A percentile compares a stretch with the other conserved stretches of the same genome.
Conservation (phyloP, 768 basidiomycete species). For the Suillus cothurnatus region DNA sequence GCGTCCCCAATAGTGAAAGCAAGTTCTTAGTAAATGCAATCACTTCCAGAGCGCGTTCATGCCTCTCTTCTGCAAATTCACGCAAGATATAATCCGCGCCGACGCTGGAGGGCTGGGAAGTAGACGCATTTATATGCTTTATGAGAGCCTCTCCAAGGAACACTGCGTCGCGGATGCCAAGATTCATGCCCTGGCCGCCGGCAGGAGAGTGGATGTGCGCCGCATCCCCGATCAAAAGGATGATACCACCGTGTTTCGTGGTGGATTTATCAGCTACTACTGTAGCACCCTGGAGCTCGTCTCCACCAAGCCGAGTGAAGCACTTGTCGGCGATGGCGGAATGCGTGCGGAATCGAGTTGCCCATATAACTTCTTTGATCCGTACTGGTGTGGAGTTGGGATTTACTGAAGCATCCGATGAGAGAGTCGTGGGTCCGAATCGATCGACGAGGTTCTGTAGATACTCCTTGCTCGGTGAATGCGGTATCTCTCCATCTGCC, state of each 20-base stretch:
- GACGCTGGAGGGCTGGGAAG: slow-evolving; percentile 11
- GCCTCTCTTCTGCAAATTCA: slow-evolving; percentile 34
- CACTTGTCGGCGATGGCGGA: slow-evolving; percentile 44
- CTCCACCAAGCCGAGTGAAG: slow-evolving; percentile 33
- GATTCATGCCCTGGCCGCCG: slow-evolving; percentile 56
- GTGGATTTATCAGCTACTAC: not conserved
- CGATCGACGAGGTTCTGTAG: slow-evolving; percentile 46
- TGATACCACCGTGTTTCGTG: slow-evolving; percentile 16
- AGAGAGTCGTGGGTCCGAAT: slow-evolving; percentile 37
- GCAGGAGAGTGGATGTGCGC: slow-evolving; percentile 55
- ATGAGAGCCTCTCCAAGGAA: slow-evolving; percentile 40
- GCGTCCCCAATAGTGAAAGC: slow-evolving; percentile 17
- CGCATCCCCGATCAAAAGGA: slow-evolving; percentile 45
- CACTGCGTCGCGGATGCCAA: slow-evolving; percentile 53
- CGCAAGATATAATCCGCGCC: slow-evolving; percentile 22
- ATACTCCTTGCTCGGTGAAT: slow-evolving; percentile 41
- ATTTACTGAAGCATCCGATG: slow-evolving; percentile 39
- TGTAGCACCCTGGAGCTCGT: not conserved
- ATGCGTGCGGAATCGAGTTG: slow-evolving; percentile 49
- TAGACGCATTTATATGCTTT: slow-evolving; percentile 26
- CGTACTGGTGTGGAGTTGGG: slow-evolving; percentile 28
- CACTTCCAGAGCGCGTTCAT: slow-evolving; percentile 37
- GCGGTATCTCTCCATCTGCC: slow-evolving; percentile 37
- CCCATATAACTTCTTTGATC: slow-evolving; percentile 44
- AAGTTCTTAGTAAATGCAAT: slow-evolving; percentile 42